Percentiles rank a stretch among this genome's conserved stretches.
phyloP scores from a whole-genome alignment of 331 rosid genomes.

The Malus hybrid region DNA sequence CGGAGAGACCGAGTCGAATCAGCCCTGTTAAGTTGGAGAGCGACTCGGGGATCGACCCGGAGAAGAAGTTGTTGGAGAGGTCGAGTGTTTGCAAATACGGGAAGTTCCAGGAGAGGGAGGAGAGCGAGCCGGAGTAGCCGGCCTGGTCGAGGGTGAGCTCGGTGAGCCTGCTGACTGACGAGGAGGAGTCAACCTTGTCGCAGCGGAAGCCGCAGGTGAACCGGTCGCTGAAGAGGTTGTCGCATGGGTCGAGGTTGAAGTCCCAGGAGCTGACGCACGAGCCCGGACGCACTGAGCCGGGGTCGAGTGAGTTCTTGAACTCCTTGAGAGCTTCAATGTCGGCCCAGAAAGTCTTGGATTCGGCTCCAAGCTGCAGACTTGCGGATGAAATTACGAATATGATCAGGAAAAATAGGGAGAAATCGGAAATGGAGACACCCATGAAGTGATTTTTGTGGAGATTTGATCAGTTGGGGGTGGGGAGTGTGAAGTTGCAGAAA shows the following conservation, averaged over 20 bases:
- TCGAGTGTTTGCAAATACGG: constrained; percentile 61
- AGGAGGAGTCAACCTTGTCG: constrained; percentile 40
- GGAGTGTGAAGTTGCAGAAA: not conserved
- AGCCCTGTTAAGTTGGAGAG: constrained; percentile 50
- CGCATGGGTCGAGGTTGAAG: constrained; percentile 55
- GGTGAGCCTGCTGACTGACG: constrained; percentile 40
- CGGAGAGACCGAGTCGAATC: constrained; percentile 52
- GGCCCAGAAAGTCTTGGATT: constrained; percentile 50
- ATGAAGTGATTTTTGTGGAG: constrained; percentile 8
- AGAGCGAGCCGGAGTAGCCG: constrained; percentile 53
- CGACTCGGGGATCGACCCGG: constrained; percentile 46
- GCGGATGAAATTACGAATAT: constrained; percentile 5
- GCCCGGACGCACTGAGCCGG: constrained; percentile 47
- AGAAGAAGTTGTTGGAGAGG: constrained; percentile 55
- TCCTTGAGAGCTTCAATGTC: constrained; percentile 47
- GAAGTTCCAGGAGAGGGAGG: constrained; percentile 44
- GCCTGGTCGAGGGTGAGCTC: constrained; percentile 81
- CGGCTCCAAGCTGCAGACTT: constrained; percentile 8
- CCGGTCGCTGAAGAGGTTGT: constrained; percentile 48
- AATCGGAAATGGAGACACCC: constrained; percentile 11
- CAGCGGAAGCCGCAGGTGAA: constrained; percentile 86
- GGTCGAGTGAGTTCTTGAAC: constrained; percentile 37
- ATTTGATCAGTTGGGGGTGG: not conserved
- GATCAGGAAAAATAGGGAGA: not conserved
- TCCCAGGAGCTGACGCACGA: constrained; percentile 81